Conservation (phyloP, 352 stramenopile genomes). For the Phytopythium delawarense region DNA sequence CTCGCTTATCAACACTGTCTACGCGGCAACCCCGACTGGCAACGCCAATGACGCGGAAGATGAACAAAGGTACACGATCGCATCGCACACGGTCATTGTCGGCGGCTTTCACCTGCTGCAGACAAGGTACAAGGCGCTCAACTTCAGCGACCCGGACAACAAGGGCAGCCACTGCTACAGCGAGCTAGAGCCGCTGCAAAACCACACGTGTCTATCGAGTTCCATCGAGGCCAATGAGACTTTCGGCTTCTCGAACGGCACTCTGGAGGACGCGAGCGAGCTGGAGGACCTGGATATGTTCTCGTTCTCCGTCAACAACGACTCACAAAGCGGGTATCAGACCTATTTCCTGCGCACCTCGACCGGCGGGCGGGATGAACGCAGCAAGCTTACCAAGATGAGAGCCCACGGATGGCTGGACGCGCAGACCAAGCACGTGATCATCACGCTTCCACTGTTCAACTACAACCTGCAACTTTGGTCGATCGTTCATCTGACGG, state of each 20-base stretch:
- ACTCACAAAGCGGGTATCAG: constrained; percentile 40
- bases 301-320: constrained; percentile 37
- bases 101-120: constrained; percentile 66
- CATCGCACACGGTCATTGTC: constrained; percentile 57
- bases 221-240: constrained; percentile 22
- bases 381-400: constrained; percentile 27
- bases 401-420: constrained; percentile 51
- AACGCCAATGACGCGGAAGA: constrained; percentile 9
- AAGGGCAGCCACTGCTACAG: constrained; percentile 46
- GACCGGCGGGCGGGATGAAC: constrained; percentile 27
- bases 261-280: constrained; percentile 16
- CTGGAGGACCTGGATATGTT: constrained; percentile 56
- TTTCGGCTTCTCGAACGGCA: constrained; percentile 39
- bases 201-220: constrained; percentile 35
- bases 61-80: constrained; percentile 50
- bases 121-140: constrained; percentile 38
- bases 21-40: constrained; percentile 14
- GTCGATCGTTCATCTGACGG: constrained; percentile 51
- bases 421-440: constrained; percentile 48
- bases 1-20: constrained; percentile 48
- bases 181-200: constrained; percentile 27
- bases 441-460: constrained; percentile 56
- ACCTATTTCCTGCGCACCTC: constrained; percentile 54
- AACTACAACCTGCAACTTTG: constrained; percentile 60
- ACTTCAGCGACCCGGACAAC: constrained; percentile 32